Percentiles rank a stretch among this genome's conserved stretches.
Conservation (phyloP, 2,329 filamentous ascomycete genomes). For the Penicillium sp. region DNA sequence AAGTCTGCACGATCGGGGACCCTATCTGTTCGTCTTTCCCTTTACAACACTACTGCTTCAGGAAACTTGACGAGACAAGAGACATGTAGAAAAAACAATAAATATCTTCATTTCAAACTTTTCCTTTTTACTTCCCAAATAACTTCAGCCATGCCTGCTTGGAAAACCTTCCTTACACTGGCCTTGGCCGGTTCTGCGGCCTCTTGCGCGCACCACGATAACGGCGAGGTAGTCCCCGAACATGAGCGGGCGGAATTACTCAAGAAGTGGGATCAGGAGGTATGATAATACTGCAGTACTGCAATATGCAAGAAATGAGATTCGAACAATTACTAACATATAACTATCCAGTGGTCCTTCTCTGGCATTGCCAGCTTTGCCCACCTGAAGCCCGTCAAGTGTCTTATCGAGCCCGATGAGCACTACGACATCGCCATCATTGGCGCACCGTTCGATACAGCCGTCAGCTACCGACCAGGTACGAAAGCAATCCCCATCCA, state of each 20-base stretch:
- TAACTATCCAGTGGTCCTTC: conserved; percentile 59
- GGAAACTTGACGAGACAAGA: conserved; percentile 12
- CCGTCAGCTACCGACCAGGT: conserved; percentile 69
- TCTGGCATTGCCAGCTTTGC: conserved; percentile 74
- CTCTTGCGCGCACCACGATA: conserved; percentile 43
- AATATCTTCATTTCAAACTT: neutral
- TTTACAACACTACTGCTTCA: conserved; percentile 21
- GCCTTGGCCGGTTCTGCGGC: conserved; percentile 35
- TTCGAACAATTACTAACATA: neutral
- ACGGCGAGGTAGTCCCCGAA: conserved; percentile 41
- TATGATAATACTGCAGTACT: conserved; percentile 21
- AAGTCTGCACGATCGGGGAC: conserved; percentile 36
- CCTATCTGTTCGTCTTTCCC: conserved; percentile 24
- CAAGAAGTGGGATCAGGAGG: conserved; percentile 51
- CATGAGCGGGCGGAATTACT: conserved; percentile 45
- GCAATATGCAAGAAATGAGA: neutral
- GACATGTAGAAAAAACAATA: conserved; percentile 1
- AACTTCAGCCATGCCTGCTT: conserved; percentile 27
- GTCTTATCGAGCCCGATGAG: conserved; percentile 64
- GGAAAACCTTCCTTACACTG: conserved; percentile 34
- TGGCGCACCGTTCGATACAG: conserved; percentile 72
- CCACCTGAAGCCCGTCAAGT: conserved; percentile 67
- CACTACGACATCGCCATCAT: conserved; percentile 70
- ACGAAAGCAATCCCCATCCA: conserved; percentile 22
- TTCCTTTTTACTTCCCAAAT: conserved; percentile 10